Evolutionary conservation across 305 asterid species (phyloP), one percentile per base, ranked within the genome.

Genomic region (Fraxinus platypoda): DNA sequence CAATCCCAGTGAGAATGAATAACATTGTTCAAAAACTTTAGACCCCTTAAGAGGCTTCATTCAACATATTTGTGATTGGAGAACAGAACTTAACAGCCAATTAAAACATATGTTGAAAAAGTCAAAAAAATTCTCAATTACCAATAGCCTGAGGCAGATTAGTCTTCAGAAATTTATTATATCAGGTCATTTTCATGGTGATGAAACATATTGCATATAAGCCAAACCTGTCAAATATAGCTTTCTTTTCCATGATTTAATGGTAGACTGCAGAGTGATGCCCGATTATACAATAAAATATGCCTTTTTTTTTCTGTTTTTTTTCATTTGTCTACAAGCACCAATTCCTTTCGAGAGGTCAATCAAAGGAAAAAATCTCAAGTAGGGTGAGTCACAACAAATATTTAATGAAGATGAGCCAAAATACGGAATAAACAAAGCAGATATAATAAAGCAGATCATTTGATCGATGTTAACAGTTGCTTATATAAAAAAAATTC

Each of bases 211-310:
- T 12, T 81, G 71, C 83, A 38, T 71, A 76, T 19, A 78, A 7
- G 84, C 49, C 87, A 79, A 83, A 81, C 87, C 87, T 88, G 87
- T 83, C 82, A 4, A 41, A 35, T 30, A 38, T 83, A 59, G 38
- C 31, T 62, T 74, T 28, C 41, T 64, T 74, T 6, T 81, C 84
- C 76, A 79, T 68, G 82, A 59, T 80, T 83, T 41, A 19, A n/a
- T 54, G 4, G 84, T 38, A 31, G 81, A 70, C 73, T 17, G 66
- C 26, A n/a, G 66, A 54, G 66, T 79, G 62, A 81, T 75, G 30
- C 74, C 77, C 35, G 73, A 75, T 8, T 72, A 73, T 59, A 71
- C 46, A 79, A 41, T 0, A 37, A 25, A 25, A 31, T 71, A 17
- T n/a, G 86, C 84, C 74, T 33, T 52, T 6, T 38, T 84, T 6